phyloP scores from a whole-genome alignment of 2,329 filamentous ascomycete genomes.

The Canariomyces notabilis region DNA sequence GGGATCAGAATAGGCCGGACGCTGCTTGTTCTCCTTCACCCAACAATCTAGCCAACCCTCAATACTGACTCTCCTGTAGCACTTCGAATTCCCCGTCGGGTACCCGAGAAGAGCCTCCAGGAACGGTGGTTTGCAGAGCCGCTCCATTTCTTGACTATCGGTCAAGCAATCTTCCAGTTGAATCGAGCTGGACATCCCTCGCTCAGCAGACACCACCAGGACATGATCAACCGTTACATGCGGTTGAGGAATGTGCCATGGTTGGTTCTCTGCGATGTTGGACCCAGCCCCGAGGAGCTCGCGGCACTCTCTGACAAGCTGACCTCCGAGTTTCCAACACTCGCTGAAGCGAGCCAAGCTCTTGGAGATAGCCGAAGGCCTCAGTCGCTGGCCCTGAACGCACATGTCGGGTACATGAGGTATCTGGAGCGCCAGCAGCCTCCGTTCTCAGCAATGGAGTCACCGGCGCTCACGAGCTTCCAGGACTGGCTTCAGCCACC shows the following conservation, averaged over 20 bases:
- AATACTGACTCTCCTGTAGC: constrained; percentile 33
- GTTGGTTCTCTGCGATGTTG: constrained; percentile 59
- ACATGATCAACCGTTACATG: constrained; percentile 58
- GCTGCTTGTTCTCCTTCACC: constrained; percentile 1
- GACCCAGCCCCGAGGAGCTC: constrained; percentile 39
- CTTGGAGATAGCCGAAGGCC: constrained; percentile 43
- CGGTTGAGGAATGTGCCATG: constrained; percentile 58
- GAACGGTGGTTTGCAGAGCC: constrained; percentile 67
- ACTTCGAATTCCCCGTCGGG: constrained; percentile 51
- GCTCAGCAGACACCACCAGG: constrained; percentile 57
- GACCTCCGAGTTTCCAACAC: constrained; percentile 58
- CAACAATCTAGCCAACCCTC: neutral
- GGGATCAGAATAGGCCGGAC: too few relatives aligned
- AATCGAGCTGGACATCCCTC: constrained; percentile 59
- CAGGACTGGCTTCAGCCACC: constrained; percentile 97
- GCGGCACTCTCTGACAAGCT: constrained; percentile 29
- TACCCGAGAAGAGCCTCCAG: constrained; percentile 57
- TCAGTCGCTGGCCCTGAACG: constrained; percentile 27
- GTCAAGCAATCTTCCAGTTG: constrained; percentile 49
- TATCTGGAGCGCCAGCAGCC: constrained; percentile 81
- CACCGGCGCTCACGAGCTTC: constrained; percentile 51
- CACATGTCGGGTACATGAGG: constrained; percentile 72
- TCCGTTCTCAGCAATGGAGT: constrained; percentile 48
- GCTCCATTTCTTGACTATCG: constrained; percentile 56
- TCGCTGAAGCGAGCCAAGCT: constrained; percentile 55